A percentile compares a stretch with the other conserved stretches of the same genome.
Evolutionary conservation across 1,284 basidiomycete species (phyloP).

Genomic region (Malassezia sympodialis): DNA sequence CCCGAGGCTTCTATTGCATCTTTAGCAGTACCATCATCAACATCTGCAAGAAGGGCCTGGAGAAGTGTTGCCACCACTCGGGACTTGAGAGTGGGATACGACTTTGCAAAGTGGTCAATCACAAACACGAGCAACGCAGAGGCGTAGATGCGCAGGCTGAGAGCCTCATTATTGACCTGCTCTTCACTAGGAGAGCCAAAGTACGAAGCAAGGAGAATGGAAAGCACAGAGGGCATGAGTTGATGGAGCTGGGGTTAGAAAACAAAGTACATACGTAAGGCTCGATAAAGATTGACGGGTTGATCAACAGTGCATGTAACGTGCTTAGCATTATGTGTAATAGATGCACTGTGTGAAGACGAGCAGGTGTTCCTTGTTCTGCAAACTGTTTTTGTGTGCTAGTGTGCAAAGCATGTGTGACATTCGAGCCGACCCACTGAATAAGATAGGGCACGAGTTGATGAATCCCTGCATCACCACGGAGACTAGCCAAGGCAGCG

Average conservation of each 20-base stretch:
- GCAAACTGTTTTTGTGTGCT: constrained; percentile 2
- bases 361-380: constrained; percentile 14
- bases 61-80: constrained; percentile 86
- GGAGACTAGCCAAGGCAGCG: constrained; percentile 78
- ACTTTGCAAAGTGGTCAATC: constrained; percentile 56
- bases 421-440: constrained; percentile 77
- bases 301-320: constrained; percentile 33
- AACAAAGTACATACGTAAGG: constrained; percentile 65
- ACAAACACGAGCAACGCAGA: constrained; percentile 66
- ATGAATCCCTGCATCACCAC: constrained; percentile 81
- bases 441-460: constrained; percentile 90
- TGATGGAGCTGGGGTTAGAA: constrained; percentile 71
- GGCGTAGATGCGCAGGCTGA: constrained; percentile 30
- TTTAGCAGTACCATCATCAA: constrained; percentile 14
- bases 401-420: constrained; percentile 19
- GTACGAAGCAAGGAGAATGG: constrained; percentile 74
- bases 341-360: constrained; percentile 20
- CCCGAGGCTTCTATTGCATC: constrained; percentile 21
- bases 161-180: constrained; percentile 16
- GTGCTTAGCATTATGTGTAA: constrained; percentile 37
- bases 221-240: constrained; percentile 82
- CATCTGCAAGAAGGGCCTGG: constrained; percentile 63
- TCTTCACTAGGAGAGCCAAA: constrained; percentile 50
- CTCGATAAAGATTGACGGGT: constrained; percentile 86
- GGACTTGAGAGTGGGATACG: constrained; percentile 70